Percentiles rank a stretch among this genome's conserved stretches.
phyloP scores from a whole-genome alignment of 140 eudicot genomes.

The Anethum foeniculum region DNA sequence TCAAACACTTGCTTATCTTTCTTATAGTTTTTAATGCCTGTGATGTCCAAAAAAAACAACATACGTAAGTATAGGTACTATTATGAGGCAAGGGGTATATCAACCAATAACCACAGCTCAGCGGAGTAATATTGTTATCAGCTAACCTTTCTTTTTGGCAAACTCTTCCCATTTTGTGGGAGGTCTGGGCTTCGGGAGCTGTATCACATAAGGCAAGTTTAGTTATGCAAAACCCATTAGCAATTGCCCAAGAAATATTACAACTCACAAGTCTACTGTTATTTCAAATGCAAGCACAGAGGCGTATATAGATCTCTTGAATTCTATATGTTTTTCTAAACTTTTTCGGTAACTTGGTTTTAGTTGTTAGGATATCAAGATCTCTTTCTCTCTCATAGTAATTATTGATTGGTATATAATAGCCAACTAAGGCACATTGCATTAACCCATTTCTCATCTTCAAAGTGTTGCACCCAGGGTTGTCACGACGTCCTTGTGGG shows the following conservation, averaged over 20 bases:
- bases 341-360: background rate
- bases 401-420: background rate
- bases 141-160: conserved; percentile 87
- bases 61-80: background rate
- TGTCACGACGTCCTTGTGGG: no score
- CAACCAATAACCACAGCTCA: background rate
- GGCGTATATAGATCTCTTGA: background rate
- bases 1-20: conserved; percentile 80
- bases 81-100: background rate
- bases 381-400: background rate
- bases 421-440: background rate
- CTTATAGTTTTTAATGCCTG: conserved; percentile 72
- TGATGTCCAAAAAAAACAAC: conserved; percentile 6
- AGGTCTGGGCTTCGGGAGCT: conserved; percentile 89
- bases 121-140: background rate
- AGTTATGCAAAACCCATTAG: background rate
- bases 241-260: background rate
- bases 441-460: background rate
- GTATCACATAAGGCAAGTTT: conserved; percentile 13
- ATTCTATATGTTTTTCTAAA: background rate
- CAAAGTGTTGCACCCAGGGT: background rate
- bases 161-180: conserved; percentile 91
- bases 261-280: background rate
- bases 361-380: background rate
- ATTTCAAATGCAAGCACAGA: background rate